These are phyloP conservation scores for Amauroascus niger DNA, from an alignment of 2,329 filamentous ascomycete species.

Conservation along the genomic window DNA sequence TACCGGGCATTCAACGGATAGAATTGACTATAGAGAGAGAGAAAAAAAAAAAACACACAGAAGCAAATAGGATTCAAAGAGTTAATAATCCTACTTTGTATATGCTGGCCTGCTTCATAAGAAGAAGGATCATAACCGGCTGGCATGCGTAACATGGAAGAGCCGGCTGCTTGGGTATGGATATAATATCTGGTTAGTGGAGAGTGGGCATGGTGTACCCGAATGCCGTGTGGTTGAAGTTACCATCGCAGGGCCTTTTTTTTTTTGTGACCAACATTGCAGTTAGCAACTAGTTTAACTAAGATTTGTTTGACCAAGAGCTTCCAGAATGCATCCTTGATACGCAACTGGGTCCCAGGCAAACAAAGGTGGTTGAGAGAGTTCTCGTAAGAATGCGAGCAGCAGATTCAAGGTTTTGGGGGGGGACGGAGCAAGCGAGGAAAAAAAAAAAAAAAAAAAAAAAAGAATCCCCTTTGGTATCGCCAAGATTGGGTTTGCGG, in stretches of 20 bases:
- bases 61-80: neutral
- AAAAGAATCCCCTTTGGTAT: neutral
- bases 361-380: constrained; percentile 1
- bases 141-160: constrained; percentile 12
- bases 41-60: neutral
- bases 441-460: neutral
- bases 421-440: neutral
- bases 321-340: constrained; percentile 11
- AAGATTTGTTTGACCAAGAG: constrained; percentile 1
- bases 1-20: no score
- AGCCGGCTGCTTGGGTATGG: constrained; percentile 2
- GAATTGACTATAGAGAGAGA: neutral
- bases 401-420: neutral
- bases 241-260: neutral
- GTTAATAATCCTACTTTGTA: neutral
- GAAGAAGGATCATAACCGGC: neutral
- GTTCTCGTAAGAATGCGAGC: neutral
- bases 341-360: neutral
- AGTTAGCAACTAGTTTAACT: neutral
- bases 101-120: constrained; percentile 1
- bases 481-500: constrained; percentile 1
- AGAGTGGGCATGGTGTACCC: constrained; percentile 5
- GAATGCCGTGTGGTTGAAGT: constrained; percentile 1
- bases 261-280: neutral
- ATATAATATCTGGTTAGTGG: neutral